phyloP scores from a whole-genome alignment of 352 stramenopile genomes.

The Globisporangium lucens region DNA sequence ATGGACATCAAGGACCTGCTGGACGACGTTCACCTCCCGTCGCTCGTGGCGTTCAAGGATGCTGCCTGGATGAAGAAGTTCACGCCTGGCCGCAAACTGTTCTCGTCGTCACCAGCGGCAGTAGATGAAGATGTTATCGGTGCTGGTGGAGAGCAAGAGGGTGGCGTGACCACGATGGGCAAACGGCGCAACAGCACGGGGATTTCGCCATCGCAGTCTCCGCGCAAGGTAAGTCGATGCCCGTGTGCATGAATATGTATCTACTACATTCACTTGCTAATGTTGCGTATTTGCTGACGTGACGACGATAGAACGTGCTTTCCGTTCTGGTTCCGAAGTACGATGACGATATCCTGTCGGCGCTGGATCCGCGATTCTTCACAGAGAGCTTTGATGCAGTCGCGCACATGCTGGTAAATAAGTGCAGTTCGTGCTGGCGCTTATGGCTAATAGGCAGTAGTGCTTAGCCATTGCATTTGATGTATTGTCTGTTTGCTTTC shows the following conservation, averaged over 20 bases:
- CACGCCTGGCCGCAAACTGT: conserved; percentile 29
- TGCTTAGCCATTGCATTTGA: neutral
- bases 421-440: neutral
- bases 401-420: conserved; percentile 58
- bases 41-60: conserved; percentile 51
- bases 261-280: neutral
- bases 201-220: conserved; percentile 34
- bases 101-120: conserved; percentile 4
- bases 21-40: conserved; percentile 46
- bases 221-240: conserved; percentile 24
- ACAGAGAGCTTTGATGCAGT: conserved; percentile 75
- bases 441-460: neutral
- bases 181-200: conserved; percentile 20
- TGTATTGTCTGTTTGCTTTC: neutral
- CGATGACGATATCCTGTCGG: conserved; percentile 64
- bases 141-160: neutral
- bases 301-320: conserved; percentile 3
- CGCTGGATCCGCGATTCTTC: conserved; percentile 80
- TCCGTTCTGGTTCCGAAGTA: conserved; percentile 66
- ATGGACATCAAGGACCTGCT: conserved; percentile 55
- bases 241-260: neutral
- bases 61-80: conserved; percentile 66
- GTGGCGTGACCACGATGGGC: conserved; percentile 7
- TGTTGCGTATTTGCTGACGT: neutral
- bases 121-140: conserved; percentile 14